These are phyloP conservation scores for Grifola frondosa DNA, from an alignment of 1,284 basidiomycete genomes.

Conservation along the genomic window DNA sequence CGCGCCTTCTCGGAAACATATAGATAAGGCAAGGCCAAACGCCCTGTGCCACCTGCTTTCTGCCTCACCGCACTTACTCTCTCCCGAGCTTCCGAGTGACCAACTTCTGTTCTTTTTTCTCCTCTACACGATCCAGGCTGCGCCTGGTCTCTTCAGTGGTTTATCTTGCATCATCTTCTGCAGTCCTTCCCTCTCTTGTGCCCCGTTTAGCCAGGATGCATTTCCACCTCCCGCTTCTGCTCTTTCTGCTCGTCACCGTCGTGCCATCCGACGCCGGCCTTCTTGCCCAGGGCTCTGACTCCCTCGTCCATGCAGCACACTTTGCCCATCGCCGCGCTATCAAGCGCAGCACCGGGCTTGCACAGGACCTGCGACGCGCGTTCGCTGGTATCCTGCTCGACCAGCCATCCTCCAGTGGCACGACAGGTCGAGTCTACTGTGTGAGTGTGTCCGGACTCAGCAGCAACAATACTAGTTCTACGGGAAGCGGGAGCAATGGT, in stretches of 20 bases:
- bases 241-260: constrained; percentile 30
- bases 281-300: constrained; percentile 40
- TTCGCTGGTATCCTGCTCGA: constrained; percentile 45
- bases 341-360: constrained; percentile 55
- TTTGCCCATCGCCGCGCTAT: constrained; percentile 44
- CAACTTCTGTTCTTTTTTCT: constrained; percentile 10
- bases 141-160: constrained; percentile 12
- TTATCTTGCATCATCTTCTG: not conserved
- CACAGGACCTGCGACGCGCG: constrained; percentile 64
- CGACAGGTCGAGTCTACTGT: constrained; percentile 29
- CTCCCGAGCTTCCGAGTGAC: constrained; percentile 10
- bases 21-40: constrained; percentile 8
- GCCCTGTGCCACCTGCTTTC: constrained; percentile 3
- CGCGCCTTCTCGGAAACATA: not conserved
- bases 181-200: constrained; percentile 3
- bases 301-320: constrained; percentile 26
- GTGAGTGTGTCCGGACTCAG: constrained; percentile 21
- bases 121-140: too few relatives aligned
- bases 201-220: constrained; percentile 21
- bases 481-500: constrained; percentile 12
- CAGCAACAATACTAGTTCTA: constrained; percentile 11
- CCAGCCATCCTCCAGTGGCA: constrained; percentile 11
- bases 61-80: constrained; percentile 11
- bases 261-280: constrained; percentile 37
- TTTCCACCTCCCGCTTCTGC: constrained; percentile 23